These are phyloP conservation scores for Musa beccarii DNA, from an alignment of 176 grass and related monocot genomes.

Conservation along the genomic window DNA sequence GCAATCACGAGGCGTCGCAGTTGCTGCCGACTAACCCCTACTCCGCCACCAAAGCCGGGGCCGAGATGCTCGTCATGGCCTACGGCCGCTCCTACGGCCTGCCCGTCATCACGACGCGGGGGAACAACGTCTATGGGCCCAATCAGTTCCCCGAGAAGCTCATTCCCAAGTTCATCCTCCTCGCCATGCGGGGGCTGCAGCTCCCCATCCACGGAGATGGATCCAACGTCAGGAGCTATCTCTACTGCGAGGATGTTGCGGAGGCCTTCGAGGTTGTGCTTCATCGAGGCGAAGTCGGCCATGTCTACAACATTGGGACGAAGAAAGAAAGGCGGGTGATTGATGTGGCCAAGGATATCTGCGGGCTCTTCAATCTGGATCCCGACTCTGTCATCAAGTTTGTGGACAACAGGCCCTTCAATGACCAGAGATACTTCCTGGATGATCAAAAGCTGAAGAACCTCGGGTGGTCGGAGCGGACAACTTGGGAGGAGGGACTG, in stretches of 20 bases:
- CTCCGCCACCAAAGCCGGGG: slow-evolving; percentile 64
- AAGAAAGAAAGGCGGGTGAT: slow-evolving; percentile 63
- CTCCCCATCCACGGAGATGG: slow-evolving; percentile 77
- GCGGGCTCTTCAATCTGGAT: slow-evolving; percentile 52
- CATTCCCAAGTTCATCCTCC: slow-evolving; percentile 68
- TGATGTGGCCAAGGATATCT: slow-evolving; percentile 71
- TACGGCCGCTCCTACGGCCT: slow-evolving; percentile 72
- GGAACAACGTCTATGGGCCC: slow-evolving; percentile 75
- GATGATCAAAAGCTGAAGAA: slow-evolving; percentile 77
- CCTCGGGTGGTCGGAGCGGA: slow-evolving; percentile 62
- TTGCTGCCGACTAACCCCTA: slow-evolving; percentile 67
- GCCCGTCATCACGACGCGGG: slow-evolving; percentile 65
- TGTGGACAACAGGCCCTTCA: slow-evolving; percentile 71
- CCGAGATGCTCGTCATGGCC: slow-evolving; percentile 81
- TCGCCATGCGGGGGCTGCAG: slow-evolving; percentile 50
- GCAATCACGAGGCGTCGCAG: slow-evolving; percentile 73
- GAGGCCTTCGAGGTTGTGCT: slow-evolving; percentile 77
- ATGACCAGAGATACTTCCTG: slow-evolving; percentile 80
- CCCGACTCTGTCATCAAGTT: slow-evolving; percentile 35
- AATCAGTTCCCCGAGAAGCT: slow-evolving; percentile 86
- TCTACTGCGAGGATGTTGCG: slow-evolving; percentile 72
- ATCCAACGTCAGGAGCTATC: slow-evolving; percentile 63
- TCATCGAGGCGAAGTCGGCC: slow-evolving; percentile 69
- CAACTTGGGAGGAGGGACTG: slow-evolving; percentile 64
- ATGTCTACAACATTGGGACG: slow-evolving; percentile 72